Conservation (phyloP, 2,329 filamentous ascomycete genomes). For the Cercospora sp. region DNA sequence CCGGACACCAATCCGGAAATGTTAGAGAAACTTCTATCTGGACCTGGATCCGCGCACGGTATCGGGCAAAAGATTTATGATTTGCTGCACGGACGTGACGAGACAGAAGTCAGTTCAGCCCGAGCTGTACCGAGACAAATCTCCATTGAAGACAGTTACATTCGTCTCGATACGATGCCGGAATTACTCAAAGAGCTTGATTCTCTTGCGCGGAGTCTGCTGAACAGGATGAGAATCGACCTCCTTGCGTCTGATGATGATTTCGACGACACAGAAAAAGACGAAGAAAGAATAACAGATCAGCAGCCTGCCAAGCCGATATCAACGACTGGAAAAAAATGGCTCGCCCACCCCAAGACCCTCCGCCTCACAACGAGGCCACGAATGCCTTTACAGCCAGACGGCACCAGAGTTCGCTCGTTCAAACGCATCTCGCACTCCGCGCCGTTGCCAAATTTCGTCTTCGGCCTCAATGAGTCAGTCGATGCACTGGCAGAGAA, state of each 20-base stretch:
- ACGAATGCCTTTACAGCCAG: constrained; percentile 52
- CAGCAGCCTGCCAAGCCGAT: background rate
- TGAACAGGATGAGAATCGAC: constrained; percentile 77
- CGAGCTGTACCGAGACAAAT: constrained; percentile 79
- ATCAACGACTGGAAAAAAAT: constrained; percentile 45
- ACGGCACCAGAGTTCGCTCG: constrained; percentile 57
- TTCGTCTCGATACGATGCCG: constrained; percentile 63
- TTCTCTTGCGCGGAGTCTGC: constrained; percentile 67
- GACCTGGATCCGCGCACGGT: constrained; percentile 68
- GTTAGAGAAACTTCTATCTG: constrained; percentile 69
- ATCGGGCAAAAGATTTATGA: constrained; percentile 73
- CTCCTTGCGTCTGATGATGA: constrained; percentile 59
- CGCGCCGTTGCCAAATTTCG: constrained; percentile 67
- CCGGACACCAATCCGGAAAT: constrained; percentile 62
- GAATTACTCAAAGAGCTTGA: constrained; percentile 68
- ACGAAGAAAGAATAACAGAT: too few relatives aligned
- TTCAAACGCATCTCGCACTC: constrained; percentile 76
- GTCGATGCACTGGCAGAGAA: constrained; percentile 64
- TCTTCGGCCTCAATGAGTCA: constrained; percentile 64
- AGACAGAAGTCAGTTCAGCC: constrained; percentile 69
- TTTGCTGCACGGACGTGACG: constrained; percentile 78
- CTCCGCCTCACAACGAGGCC: constrained; percentile 77
- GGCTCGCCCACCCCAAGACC: constrained; percentile 80
- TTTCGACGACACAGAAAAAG: background rate
- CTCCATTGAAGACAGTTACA: constrained; percentile 91